Percentiles rank a stretch among this genome's conserved stretches.
Evolutionary conservation across 768 basidiomycete species (phyloP).

Genomic region (Xerocomus brunneocitrinus): DNA sequence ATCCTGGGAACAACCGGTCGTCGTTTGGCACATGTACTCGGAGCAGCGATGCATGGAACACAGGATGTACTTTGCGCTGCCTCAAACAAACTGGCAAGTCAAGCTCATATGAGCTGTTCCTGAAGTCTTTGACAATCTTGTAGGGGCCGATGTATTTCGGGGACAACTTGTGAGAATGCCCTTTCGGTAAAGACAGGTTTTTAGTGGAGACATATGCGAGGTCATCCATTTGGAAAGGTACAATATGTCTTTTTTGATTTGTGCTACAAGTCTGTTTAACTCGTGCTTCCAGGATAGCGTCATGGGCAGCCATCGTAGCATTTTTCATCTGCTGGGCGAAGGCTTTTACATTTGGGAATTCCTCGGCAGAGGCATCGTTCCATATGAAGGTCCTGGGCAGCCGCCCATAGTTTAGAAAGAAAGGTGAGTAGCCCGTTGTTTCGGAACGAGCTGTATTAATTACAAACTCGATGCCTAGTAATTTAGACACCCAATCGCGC

Average conservation of each 20-base stretch:
- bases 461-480: conserved; percentile 18
- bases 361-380: conserved; percentile 2
- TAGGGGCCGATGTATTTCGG: too few species aligned
- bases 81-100: conserved; percentile 18
- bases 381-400: conserved; percentile 17
- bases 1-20: conserved; percentile 23
- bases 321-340: conserved; percentile 27
- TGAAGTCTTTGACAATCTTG: too few species aligned
- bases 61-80: conserved; percentile 23
- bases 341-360: conserved; percentile 25
- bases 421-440: conserved; percentile 17
- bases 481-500: conserved; percentile 8
- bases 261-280: conserved; percentile 33
- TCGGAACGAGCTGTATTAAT: conserved; percentile 16
- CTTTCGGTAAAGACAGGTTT: too few species aligned
- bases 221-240: conserved; percentile 1
- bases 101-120: too few species aligned
- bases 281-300: conserved; percentile 25
- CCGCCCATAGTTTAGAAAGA: conserved; percentile 10
- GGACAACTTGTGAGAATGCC: too few species aligned
- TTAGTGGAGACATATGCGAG: too few species aligned
- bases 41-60: conserved; percentile 33
- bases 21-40: conserved; percentile 24
- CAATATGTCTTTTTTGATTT: conserved; percentile 16
- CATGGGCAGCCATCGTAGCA: conserved; percentile 30